Evolutionary conservation across 1,284 basidiomycete genomes (phyloP), one percentile per base, ranked within the genome.

Genomic region (Cryptococcus sp.): DNA sequence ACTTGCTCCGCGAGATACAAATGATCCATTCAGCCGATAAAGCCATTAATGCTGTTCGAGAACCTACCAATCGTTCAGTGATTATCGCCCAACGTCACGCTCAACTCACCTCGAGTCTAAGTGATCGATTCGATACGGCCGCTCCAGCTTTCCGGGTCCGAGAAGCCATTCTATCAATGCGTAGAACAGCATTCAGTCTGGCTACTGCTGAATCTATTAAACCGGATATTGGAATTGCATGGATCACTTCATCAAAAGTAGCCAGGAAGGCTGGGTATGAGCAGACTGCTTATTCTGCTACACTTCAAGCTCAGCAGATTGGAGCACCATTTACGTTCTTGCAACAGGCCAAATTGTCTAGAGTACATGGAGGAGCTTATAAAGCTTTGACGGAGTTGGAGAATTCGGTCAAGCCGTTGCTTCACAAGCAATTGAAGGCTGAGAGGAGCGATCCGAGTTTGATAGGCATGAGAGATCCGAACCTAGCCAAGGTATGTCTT

Each of bases 221-320:
- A 36, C 75, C 76, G 9, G 85, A 88, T 60, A 83, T 92, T 32
- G 88, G 90, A 1, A 81, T 82, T 47, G 84, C 89, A 1, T 99
- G 96, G 96, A 82, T 98, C 14, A 80, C 84, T 18, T 97, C 89
- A 52, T 87, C 93, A 16, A 98, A 96, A 70, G 92, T 93, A 54
- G 94, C 96, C 13, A 81, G 96, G 46, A 97, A 96, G 69, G 89
- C 92, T 0, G 88, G 89, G 0, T 94, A 98, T 72, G 86, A 84
- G 78, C 96, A 98, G 76, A 97, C 94, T 0, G 92, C 96, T 2
- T 99, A 98, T 70, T 97, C 89, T 64, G 93, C 96, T 1, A 85
- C 91, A 50, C 80, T 99, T 0, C 96, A 98, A 74, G 91, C 92
- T 0, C 82, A 85, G 51, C 86, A 91, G 66, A 82, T 80, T 58